Conservation (phyloP, 23 red algal genomes). For the Pyropia yezoensis region DNA sequence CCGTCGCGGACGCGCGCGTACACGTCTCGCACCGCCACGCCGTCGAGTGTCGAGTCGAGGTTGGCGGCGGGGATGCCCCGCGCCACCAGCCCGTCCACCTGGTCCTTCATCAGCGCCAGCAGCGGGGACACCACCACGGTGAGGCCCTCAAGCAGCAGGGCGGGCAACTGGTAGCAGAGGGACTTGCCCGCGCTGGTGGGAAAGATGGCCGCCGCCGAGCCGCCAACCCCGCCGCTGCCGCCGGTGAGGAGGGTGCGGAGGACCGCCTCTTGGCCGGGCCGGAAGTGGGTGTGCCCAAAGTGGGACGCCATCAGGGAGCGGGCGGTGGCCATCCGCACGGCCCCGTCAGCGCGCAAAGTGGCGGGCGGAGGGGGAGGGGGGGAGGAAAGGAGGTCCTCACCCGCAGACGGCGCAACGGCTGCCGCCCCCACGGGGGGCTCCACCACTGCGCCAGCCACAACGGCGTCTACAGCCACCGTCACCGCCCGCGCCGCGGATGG, state of each 20-base stretch:
- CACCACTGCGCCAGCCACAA: too few relatives aligned
- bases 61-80: constrained; percentile 55
- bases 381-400: too few relatives aligned
- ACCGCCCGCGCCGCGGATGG: too few relatives aligned
- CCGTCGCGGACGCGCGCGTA: constrained; percentile 33
- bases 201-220: constrained; percentile 52
- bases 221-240: background rate
- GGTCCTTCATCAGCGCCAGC: constrained; percentile 89
- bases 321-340: constrained; percentile 3
- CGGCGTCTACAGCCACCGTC: too few relatives aligned
- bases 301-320: constrained; percentile 9
- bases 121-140: constrained; percentile 95
- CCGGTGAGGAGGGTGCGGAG: constrained; percentile 20
- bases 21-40: constrained; percentile 28
- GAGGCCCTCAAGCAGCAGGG: constrained; percentile 58
- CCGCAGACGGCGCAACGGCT: too few relatives aligned
- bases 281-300: constrained; percentile 37
- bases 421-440: too few relatives aligned
- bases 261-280: constrained; percentile 28
- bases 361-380: too few relatives aligned
- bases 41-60: constrained; percentile 62
- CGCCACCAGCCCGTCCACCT: constrained; percentile 55
- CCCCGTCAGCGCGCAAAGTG: too few relatives aligned
- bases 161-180: constrained; percentile 88
- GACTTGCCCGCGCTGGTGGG: constrained; percentile 93